Percentiles rank a stretch among this genome's conserved stretches.
Evolutionary conservation across 139 green algal species (phyloP).

Genomic region (Picochlorum sp.): DNA sequence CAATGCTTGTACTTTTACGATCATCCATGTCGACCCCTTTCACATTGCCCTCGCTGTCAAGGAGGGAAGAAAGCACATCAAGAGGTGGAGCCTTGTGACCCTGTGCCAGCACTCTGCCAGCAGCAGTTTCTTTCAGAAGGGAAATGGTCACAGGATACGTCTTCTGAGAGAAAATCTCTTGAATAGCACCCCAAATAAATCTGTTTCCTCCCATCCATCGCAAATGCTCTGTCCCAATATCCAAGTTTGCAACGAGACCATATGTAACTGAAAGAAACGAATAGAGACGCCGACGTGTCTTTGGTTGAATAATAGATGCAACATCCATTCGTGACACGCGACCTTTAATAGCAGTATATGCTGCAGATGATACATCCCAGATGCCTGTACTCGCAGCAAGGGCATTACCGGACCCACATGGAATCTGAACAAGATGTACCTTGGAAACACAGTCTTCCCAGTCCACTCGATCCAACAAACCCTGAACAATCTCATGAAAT

Average conservation of each 20-base stretch:
- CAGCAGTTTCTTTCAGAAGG: not conserved
- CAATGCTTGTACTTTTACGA: constrained; percentile 11
- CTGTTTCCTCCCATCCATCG: constrained; percentile 63
- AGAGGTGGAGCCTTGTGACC: not conserved
- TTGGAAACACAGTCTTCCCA: constrained; percentile 40
- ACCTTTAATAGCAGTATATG: constrained; percentile 41
- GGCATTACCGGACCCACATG: constrained; percentile 60
- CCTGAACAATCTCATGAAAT: constrained; percentile 62
- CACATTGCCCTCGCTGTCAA: not conserved
- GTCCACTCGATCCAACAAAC: constrained; percentile 51
- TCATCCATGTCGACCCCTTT: not conserved
- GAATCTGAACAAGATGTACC: constrained; percentile 43
- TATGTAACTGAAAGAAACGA: constrained; percentile 58
- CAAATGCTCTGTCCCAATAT: constrained; percentile 68
- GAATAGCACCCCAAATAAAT: constrained; percentile 58
- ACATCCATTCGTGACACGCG: constrained; percentile 43
- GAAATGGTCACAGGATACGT: not conserved
- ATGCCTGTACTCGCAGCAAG: constrained; percentile 47
- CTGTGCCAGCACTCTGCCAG: not conserved
- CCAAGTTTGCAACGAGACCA: constrained; percentile 64
- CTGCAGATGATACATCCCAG: constrained; percentile 47
- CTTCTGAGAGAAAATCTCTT: constrained; percentile 41
- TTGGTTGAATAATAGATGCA: constrained; percentile 51
- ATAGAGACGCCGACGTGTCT: constrained; percentile 30
- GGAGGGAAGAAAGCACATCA: not conserved